phyloP scores from a whole-genome alignment of 2,329 filamentous ascomycete species.

The Exophiala sideris region DNA sequence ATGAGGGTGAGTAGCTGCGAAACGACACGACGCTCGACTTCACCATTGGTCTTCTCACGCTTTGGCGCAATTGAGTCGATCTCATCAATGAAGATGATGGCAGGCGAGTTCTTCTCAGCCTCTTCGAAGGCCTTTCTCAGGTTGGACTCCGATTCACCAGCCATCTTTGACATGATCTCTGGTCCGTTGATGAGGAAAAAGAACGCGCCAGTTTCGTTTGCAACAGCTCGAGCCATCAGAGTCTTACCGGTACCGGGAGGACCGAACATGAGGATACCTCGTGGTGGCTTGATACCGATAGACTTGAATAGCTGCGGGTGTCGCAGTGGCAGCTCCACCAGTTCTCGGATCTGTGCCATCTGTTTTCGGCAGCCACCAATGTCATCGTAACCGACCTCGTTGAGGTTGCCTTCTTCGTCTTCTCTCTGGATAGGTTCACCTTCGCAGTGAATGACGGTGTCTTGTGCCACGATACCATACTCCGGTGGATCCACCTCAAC shows the following conservation, averaged over 20 bases:
- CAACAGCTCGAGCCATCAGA: slow-evolving; percentile 95
- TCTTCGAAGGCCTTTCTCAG: slow-evolving; percentile 98
- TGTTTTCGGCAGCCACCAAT: slow-evolving; percentile 99
- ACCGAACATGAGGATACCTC: slow-evolving; percentile 93
- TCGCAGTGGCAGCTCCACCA: slow-evolving; percentile 93
- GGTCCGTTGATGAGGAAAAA: slow-evolving; percentile 99
- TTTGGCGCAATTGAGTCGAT: slow-evolving; percentile 99
- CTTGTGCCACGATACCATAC: slow-evolving; percentile 97
- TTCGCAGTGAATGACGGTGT: slow-evolving; percentile 98
- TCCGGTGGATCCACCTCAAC: slow-evolving; percentile 98
- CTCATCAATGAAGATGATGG: slow-evolving; percentile 99
- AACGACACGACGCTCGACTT: slow-evolving; percentile 96
- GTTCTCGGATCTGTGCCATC: slow-evolving; percentile 98
- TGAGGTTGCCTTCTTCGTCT: slow-evolving; percentile 98
- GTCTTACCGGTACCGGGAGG: slow-evolving; percentile 99
- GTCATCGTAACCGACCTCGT: slow-evolving; percentile 98
- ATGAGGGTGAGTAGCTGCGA: slow-evolving; percentile 95
- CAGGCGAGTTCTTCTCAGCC: slow-evolving; percentile 98
- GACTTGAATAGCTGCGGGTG: slow-evolving; percentile 99
- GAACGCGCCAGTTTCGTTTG: slow-evolving; percentile 98
- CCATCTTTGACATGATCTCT: slow-evolving; percentile 99
- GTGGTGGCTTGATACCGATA: slow-evolving; percentile 98
- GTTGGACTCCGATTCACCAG: slow-evolving; percentile 97
- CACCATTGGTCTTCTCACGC: slow-evolving; percentile 99
- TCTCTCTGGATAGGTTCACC: slow-evolving; percentile 96